Conservation (phyloP, 1,284 basidiomycete genomes). For the Naganishia liquefaciens region DNA sequence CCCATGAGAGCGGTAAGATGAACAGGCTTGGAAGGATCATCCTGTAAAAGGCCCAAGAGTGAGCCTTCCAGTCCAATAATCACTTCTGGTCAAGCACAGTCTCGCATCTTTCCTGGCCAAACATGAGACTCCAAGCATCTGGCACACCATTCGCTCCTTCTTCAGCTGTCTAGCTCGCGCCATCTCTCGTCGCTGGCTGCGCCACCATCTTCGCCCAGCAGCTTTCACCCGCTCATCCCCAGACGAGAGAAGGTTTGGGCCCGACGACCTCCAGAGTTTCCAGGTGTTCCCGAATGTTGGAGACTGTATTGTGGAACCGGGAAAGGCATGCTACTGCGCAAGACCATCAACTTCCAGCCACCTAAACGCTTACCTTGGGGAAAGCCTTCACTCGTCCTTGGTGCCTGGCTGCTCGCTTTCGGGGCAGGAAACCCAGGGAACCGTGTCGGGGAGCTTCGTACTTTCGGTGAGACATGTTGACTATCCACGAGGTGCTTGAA, state of each 20-base stretch:
- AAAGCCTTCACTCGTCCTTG: slow-evolving; percentile 98
- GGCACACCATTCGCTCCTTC: slow-evolving; percentile 22
- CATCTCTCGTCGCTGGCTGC: slow-evolving; percentile 24
- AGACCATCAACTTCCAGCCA: slow-evolving; percentile 24
- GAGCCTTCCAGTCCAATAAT: slow-evolving; percentile 32
- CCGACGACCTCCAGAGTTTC: slow-evolving; percentile 25
- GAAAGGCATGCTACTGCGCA: slow-evolving; percentile 25
- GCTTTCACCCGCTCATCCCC: slow-evolving; percentile 5
- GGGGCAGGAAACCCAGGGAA: slow-evolving; percentile 62
- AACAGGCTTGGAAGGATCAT: slow-evolving; percentile 99
- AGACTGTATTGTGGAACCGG: background rate
- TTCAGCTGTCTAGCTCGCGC: slow-evolving; percentile 29
- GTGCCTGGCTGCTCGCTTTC: slow-evolving; percentile 92
- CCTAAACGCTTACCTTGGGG: slow-evolving; percentile 69
- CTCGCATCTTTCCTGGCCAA: slow-evolving; percentile 27
- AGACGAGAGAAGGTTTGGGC: slow-evolving; percentile 23
- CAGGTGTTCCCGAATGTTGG: slow-evolving; percentile 4
- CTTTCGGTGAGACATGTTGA: slow-evolving; percentile 57
- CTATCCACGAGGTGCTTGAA: slow-evolving; percentile 22
- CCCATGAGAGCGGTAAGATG: slow-evolving; percentile 98
- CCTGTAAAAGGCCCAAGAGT: slow-evolving; percentile 59
- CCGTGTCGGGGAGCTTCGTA: slow-evolving; percentile 60
- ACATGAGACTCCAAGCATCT: slow-evolving; percentile 27
- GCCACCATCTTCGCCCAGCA: slow-evolving; percentile 6
- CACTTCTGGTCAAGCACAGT: slow-evolving; percentile 30